Percentiles rank a stretch among this genome's conserved stretches.
Conservation (phyloP, 1,284 basidiomycete genomes). For the Paramarasmius palmivorus region DNA sequence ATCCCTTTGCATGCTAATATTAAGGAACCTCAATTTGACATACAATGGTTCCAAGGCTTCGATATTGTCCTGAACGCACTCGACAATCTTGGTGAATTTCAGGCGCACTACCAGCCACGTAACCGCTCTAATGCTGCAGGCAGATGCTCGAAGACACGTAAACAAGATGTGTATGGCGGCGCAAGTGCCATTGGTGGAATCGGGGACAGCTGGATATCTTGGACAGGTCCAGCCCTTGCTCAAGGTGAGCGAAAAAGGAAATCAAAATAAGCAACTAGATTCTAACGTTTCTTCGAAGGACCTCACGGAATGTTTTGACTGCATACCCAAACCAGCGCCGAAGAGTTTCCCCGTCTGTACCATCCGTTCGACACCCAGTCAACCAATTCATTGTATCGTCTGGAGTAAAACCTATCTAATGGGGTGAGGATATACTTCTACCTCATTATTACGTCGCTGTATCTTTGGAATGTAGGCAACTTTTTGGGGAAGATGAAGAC, state of each 20-base stretch:
- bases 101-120: neutral
- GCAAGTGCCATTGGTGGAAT: conserved; percentile 90
- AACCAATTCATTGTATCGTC: conserved; percentile 98
- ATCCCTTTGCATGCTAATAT: conserved; percentile 94
- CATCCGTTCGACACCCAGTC: conserved; percentile 95
- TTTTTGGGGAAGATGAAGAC: conserved; percentile 91
- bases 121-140: neutral
- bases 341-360: conserved; percentile 98
- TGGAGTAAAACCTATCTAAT: conserved; percentile 99
- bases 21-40: conserved; percentile 90
- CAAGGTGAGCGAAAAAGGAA: conserved; percentile 48
- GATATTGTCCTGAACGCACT: conserved; percentile 95
- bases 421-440: conserved; percentile 58
- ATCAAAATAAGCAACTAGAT: neutral
- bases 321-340: conserved; percentile 84
- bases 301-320: conserved; percentile 90
- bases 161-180: conserved; percentile 98
- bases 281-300: conserved; percentile 48
- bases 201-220: conserved; percentile 94
- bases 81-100: conserved; percentile 83
- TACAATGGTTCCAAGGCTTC: conserved; percentile 88
- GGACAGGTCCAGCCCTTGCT: conserved; percentile 82
- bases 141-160: conserved; percentile 90
- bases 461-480: conserved; percentile 60
- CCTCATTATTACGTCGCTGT: neutral